Evolutionary conservation across 441 rosid species (phyloP), one percentile per base, ranked within the genome.

Genomic region (Aleurites moluccanus): DNA sequence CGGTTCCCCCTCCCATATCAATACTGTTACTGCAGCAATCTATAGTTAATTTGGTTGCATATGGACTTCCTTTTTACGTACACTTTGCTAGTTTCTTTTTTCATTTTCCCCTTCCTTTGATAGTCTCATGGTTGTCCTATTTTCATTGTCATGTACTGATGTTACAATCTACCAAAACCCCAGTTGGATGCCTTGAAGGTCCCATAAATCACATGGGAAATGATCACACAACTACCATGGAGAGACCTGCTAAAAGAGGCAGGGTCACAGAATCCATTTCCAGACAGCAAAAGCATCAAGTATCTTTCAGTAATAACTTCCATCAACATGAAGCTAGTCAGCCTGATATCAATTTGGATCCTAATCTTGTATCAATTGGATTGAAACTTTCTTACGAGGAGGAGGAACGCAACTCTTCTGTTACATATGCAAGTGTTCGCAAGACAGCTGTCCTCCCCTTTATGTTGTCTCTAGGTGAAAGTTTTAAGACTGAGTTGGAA

Each of bases 371-470:
- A 45, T 91, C 93, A 8, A 89, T 87, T 52, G 93, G 93, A 72
- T 79, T 89, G 73, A 89, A 79, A 73, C 86, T 89, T 57, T 86
- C 92, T 2, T 85, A 72, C 35, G 93, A 86, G 60, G 92, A 91
- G 64, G 96, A 91, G 62, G 92, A 88, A 73, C 91, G 75, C 67
- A 91, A 91, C 78, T 88, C 96, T 67, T 83, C 92, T 1, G 81
- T 85, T 69, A 81, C 90, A 64, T 83, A 88, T 73, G 85, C 77
- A 52, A 84, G 88, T 75, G 92, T 84, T n/a, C 80, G 75, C 73
- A 80, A 87, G 69, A 47, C 79, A 33, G 75, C 76, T 45, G 73
- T 81, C 35, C 81, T 84, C 25, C 86, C 91, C 27, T 53, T 81
- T 44, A 50, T 85, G 33, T 74, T 83, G 61, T 85, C 91, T 3